A percentile compares a stretch with the other conserved stretches of the same genome.
These are phyloP conservation scores for Leccinum disarticulatum DNA, from an alignment of 768 basidiomycete species.

Conservation along the genomic window DNA sequence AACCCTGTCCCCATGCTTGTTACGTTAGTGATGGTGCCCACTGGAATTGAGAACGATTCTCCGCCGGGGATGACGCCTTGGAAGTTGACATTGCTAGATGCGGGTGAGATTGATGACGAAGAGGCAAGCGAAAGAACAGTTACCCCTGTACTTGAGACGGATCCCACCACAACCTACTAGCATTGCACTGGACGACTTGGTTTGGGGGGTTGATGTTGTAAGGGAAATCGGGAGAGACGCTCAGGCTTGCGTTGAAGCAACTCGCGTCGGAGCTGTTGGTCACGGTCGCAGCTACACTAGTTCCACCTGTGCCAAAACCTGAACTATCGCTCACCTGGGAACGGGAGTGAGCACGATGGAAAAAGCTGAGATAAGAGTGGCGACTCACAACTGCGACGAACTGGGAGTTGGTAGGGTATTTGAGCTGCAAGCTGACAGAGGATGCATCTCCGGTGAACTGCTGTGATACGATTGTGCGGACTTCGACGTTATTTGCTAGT, in stretches of 20 bases:
- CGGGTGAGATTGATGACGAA: background rate
- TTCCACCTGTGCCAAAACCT: conserved; percentile 73
- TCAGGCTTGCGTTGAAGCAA: conserved; percentile 56
- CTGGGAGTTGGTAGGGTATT: conserved; percentile 65
- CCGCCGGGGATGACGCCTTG: conserved; percentile 80
- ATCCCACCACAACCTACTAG: conserved; percentile 69
- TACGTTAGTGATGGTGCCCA: conserved; percentile 45
- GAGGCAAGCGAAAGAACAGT: conserved; percentile 12
- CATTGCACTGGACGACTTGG: conserved; percentile 62
- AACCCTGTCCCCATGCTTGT: conserved; percentile 59
- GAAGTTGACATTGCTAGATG: conserved; percentile 54
- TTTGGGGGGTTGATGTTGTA: conserved; percentile 63
- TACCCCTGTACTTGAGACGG: conserved; percentile 53
- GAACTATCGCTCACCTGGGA: conserved; percentile 56
- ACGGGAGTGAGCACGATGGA: background rate
- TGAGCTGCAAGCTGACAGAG: conserved; percentile 53
- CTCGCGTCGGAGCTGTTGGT: conserved; percentile 47
- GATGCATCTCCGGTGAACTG: conserved; percentile 45
- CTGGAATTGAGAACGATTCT: conserved; percentile 65
- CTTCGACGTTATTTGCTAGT: conserved; percentile 61
- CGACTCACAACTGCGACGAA: conserved; percentile 75
- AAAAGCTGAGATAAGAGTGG: background rate
- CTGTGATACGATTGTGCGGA: conserved; percentile 55
- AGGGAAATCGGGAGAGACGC: conserved; percentile 52
- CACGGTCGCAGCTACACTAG: conserved; percentile 65